Base-by-base conservation (phyloP, 169 alveolate genomes). In the Cryptosporidium viatorum region DNA sequence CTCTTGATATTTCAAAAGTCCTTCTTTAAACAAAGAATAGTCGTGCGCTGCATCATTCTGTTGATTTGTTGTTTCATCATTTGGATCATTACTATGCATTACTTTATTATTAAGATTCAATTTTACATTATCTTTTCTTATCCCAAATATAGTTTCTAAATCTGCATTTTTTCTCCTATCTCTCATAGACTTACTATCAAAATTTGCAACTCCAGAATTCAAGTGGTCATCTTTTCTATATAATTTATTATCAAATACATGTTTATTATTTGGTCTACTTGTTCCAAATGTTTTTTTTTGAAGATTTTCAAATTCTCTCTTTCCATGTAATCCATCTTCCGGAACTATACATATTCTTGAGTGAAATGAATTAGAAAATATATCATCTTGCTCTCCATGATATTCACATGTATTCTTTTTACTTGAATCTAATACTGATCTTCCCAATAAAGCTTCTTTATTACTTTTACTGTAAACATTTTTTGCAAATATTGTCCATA, bases 261-360 rank as follows among this genome's bases (percentile, higher is more conserved):
- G 23, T 37, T 33, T 26, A 26, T 33, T n/a, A 26, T 21, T 26
- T 7, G 29, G 35, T 9, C 31, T 23, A 26, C 18, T 26, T 6
- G 31, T 33, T 14, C 48, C 71, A 65, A 65, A 65, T 7, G 26
- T 9, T 29, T 73, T 73, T 33, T 21, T 7, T 73, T 5, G 31
- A 45, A 3, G 31, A 35, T 52, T 7, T 26, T 51, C n/a, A 39
- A 33, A 33, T 3, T 55, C 70, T 31, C 86, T 73, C 0, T 18
- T 21, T 37, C 86, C 86, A 58, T 73, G 86, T 23, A 73, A 58
- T 18, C 86, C 86, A 7, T 58, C 86, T 58, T 73, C 86, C 7
- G 86, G 86, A 37, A 73, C 70, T 73, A 59, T 33, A 35, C 86
- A 73, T 26, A 73, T 73, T 37, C 37, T 73, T 23, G 67, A 71